Base-by-base conservation (phyloP, 2,329 filamentous ascomycete species). In the Alternaria metachromatica region DNA sequence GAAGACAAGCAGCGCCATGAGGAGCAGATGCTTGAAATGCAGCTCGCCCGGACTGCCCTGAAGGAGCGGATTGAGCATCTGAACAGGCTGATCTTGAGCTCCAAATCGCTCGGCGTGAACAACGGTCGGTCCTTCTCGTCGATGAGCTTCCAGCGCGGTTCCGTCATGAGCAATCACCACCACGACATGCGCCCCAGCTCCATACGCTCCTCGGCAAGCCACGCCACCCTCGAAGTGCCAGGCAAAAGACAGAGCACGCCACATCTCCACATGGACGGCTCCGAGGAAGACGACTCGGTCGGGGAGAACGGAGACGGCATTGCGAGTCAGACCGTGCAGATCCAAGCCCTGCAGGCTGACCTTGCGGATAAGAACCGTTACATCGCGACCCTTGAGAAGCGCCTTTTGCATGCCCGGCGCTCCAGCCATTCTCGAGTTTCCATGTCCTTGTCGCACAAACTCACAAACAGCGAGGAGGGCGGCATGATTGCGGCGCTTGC, bases 1-100 rank as follows among this genome's bases (percentile, higher is more conserved):
- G 93, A 97, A 80, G 92, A 92, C 8, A 90, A 94, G 70, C 88
- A 93, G 70, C 89, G 94, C 43, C 96, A 97, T 71, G 94, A 97
- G 77, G 96, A 98, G 82, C 96, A 99, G 80, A 95, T 99, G 87
- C 86, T 99, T 58, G 96, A 99, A 81, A 98, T 99, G 92, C 96
- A 99, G 78, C 87, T 99, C 50, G 96, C 96, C 30, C 89, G 96
- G 45, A 99, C 96, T 1, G 96, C 96, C 0, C 83, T 99, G 58
- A 99, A 98, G 80, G 96, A 99, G 83, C 90, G 96, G 28, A 99
- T 99, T 72, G 94, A 97, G 78, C 96, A 99, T 80, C 85, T 99
- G 50, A 99, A 98, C 81, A 90, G 95, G 51, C 85, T 99, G 54
- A 98, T 99, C 68, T 83, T 99, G 63, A 97, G 93, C 78, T 98